phyloP scores from a whole-genome alignment of 768 basidiomycete species.

The Butyriboletus loyo region DNA sequence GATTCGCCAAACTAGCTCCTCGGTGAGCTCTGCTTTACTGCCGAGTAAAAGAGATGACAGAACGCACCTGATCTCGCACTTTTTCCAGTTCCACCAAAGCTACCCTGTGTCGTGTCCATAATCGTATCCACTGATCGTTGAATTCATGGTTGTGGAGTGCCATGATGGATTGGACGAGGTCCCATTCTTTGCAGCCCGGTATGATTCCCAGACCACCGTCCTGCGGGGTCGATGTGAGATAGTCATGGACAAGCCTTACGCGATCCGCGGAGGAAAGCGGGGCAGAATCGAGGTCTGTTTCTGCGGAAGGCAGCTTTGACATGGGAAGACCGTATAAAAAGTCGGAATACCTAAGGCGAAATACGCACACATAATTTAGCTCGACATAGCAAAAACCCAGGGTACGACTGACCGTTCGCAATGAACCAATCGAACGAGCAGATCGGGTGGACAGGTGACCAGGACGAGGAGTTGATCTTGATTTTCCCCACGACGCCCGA shows the following conservation, averaged over 20 bases:
- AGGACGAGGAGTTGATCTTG: slow-evolving; percentile 76
- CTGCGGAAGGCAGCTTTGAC: slow-evolving; percentile 40
- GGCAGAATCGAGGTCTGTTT: slow-evolving; percentile 41
- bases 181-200: slow-evolving; percentile 69
- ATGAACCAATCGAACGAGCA: slow-evolving; percentile 62
- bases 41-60: not conserved
- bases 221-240: slow-evolving; percentile 62
- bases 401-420: slow-evolving; percentile 64
- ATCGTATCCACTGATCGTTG: slow-evolving; percentile 74
- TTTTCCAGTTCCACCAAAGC: slow-evolving; percentile 63
- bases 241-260: slow-evolving; percentile 73
- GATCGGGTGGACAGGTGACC: slow-evolving; percentile 61
- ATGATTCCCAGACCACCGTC: slow-evolving; percentile 87
- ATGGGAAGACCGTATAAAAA: slow-evolving; percentile 74
- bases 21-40: not conserved
- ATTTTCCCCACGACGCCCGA: slow-evolving; percentile 73
- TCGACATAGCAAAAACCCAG: not conserved
- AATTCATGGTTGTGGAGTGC: slow-evolving; percentile 81
- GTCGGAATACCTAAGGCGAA: slow-evolving; percentile 56
- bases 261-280: slow-evolving; percentile 69
- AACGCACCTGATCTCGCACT: slow-evolving; percentile 68
- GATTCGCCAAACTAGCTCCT: slow-evolving; percentile 66
- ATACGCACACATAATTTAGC: not conserved
- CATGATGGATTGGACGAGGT: slow-evolving; percentile 77
- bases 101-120: slow-evolving; percentile 67